Conservation (phyloP, 192 early-diverging fungal genomes). For the Coemansia furcata region DNA sequence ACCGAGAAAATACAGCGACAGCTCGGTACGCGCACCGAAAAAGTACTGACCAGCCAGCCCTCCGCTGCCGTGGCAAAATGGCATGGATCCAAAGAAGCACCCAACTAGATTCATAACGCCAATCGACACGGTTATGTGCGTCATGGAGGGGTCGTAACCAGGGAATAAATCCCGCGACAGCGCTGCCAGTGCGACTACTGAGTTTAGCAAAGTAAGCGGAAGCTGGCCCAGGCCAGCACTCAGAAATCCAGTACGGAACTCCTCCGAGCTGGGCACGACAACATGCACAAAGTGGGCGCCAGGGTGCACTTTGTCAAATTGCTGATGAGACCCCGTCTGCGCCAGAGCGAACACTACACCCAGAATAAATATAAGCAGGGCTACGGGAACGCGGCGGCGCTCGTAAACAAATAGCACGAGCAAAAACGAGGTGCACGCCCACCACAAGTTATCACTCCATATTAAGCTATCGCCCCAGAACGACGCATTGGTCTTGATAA, state of each 20-base stretch:
- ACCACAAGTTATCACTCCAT: conserved; percentile 73
- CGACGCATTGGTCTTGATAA: conserved; percentile 53
- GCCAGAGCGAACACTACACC: conserved; percentile 70
- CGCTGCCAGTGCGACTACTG: conserved; percentile 73
- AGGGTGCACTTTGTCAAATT: conserved; percentile 40
- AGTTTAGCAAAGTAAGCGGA: conserved; percentile 83
- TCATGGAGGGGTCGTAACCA: conserved; percentile 49
- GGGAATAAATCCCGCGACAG: conserved; percentile 85
- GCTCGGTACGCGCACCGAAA: conserved; percentile 83
- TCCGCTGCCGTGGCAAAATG: conserved; percentile 81
- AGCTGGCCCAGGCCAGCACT: conserved; percentile 84
- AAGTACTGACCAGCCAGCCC: conserved; percentile 94
- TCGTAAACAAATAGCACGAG: conserved; percentile 69
- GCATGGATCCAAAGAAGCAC: conserved; percentile 76
- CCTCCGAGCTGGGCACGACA: conserved; percentile 59
- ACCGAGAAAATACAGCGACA: conserved; percentile 78
- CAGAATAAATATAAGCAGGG: conserved; percentile 69
- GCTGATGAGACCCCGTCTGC: conserved; percentile 48
- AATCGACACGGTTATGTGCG: conserved; percentile 60
- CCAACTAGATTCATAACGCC: conserved; percentile 79
- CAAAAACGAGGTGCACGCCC: conserved; percentile 67
- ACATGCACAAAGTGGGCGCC: conserved; percentile 61
- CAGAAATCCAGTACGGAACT: conserved; percentile 72
- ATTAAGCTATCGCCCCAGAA: conserved; percentile 59
- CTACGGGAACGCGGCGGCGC: conserved; percentile 61